Percentiles rank a stretch among this genome's conserved stretches.
These are phyloP conservation scores for Cicer bijugum DNA, from an alignment of 306 rosid genomes.

Conservation along the genomic window DNA sequence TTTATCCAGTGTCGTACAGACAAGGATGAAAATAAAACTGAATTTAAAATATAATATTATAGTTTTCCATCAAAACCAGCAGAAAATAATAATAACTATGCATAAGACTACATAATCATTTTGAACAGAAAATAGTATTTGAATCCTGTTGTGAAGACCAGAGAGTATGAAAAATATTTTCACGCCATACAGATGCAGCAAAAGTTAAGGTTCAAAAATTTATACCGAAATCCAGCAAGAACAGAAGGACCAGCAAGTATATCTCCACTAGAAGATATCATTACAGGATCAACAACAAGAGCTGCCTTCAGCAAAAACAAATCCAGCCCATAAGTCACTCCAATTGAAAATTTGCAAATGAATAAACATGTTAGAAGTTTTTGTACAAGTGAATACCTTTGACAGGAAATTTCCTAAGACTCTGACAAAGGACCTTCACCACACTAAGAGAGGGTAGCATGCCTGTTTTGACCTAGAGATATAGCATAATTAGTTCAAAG, in stretches of 20 bases:
- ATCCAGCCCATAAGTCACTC: conserved; percentile 45
- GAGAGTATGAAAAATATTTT: conserved; percentile 15
- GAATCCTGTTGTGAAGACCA: conserved; percentile 4
- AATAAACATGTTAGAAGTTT: conserved; percentile 28
- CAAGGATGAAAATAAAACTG: conserved; percentile 1
- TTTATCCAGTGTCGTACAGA: conserved; percentile 7
- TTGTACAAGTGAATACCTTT: conserved; percentile 61
- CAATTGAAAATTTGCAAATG: conserved; percentile 35
- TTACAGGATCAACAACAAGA: conserved; percentile 96
- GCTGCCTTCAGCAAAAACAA: conserved; percentile 66
- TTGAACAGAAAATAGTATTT: background rate
- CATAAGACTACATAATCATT: background rate
- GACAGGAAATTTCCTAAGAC: conserved; percentile 71
- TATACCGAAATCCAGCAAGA: conserved; percentile 74
- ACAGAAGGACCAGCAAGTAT: conserved; percentile 73
- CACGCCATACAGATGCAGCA: conserved; percentile 15
- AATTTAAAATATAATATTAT: background rate
- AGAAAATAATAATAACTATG: conserved; percentile 17
- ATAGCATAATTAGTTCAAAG: conserved; percentile 41
- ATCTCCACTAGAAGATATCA: conserved; percentile 95
- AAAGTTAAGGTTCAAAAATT: conserved; percentile 29
- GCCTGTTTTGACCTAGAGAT: conserved; percentile 84
- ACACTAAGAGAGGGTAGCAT: conserved; percentile 75
- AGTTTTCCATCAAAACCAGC: conserved; percentile 14
- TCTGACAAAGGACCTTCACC: conserved; percentile 64